Conservation (phyloP, 2,329 filamentous ascomycete genomes). For the Colletotrichum lupini region DNA sequence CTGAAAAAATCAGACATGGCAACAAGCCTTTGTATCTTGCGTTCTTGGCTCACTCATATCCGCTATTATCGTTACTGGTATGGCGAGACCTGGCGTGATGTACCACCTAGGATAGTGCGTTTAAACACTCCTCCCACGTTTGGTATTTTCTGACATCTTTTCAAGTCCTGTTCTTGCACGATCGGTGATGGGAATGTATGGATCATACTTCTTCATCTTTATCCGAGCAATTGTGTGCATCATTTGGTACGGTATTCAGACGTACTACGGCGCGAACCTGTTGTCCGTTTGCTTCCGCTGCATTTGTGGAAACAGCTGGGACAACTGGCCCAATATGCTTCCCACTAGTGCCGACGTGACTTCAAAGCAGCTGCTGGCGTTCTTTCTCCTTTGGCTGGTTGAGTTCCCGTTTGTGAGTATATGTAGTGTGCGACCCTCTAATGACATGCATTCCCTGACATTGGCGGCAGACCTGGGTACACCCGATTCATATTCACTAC, state of each 20-base stretch:
- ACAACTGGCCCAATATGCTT: conserved; percentile 45
- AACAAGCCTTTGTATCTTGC: conserved; percentile 42
- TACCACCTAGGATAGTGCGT: conserved; percentile 43
- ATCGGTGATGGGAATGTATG: conserved; percentile 53
- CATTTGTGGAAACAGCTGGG: conserved; percentile 48
- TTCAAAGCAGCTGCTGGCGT: conserved; percentile 47
- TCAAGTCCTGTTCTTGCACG: conserved; percentile 48
- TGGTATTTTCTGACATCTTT: background rate
- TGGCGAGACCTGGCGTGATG: conserved; percentile 42
- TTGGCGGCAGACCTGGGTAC: conserved; percentile 42
- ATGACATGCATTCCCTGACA: background rate
- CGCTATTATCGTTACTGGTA: conserved; percentile 39
- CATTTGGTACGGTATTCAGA: conserved; percentile 44
- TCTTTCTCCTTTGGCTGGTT: conserved; percentile 52
- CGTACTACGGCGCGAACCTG: conserved; percentile 40
- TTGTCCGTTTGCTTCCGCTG: conserved; percentile 42
- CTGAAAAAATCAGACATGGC: conserved; percentile 38
- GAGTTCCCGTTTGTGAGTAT: conserved; percentile 49
- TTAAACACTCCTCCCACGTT: rapidly evolving
- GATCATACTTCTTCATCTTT: conserved; percentile 53
- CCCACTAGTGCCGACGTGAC: conserved; percentile 46
- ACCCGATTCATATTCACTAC: conserved; percentile 48
- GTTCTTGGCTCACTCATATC: conserved; percentile 41
- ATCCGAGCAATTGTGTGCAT: conserved; percentile 46
- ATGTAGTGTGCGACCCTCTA: background rate